Conservation (phyloP, 2,329 filamentous ascomycete genomes). For the Aspergillus chevalieri region DNA sequence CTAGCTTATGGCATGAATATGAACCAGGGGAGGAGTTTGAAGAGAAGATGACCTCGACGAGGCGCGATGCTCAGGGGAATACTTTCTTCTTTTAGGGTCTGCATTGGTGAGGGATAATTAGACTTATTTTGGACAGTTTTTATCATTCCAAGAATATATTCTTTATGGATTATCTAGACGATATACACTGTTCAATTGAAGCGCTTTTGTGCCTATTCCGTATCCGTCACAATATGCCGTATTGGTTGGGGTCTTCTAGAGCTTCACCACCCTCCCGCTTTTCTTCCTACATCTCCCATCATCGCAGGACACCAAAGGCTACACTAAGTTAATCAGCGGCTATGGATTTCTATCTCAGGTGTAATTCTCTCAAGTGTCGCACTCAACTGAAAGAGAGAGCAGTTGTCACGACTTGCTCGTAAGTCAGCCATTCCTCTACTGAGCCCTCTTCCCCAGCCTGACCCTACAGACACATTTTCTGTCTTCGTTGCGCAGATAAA, state of each 20-base stretch:
- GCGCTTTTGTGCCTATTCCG: neutral
- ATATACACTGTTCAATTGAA: no score
- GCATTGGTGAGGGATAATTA: no score
- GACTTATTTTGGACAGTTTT: neutral
- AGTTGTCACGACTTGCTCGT: slow-evolving; percentile 87
- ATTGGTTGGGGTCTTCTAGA: neutral
- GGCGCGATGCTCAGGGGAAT: slow-evolving; percentile 83
- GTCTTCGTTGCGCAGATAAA: slow-evolving; percentile 62
- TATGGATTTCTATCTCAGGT: slow-evolving; percentile 72
- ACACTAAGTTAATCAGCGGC: slow-evolving; percentile 9
- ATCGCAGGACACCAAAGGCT: slow-evolving; percentile 2
- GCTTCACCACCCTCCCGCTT: neutral
- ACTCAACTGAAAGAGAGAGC: slow-evolving; percentile 62
- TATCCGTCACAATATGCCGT: neutral
- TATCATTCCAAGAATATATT: neutral
- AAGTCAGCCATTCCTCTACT: slow-evolving; percentile 15
- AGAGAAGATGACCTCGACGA: slow-evolving; percentile 59
- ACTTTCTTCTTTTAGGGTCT: slow-evolving; percentile 68
- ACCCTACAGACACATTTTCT: slow-evolving; percentile 71
- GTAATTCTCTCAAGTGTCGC: slow-evolving; percentile 75
- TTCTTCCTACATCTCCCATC: slow-evolving; percentile 4
- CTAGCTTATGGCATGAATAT: slow-evolving; percentile 92
- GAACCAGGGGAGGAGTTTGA: slow-evolving; percentile 76
- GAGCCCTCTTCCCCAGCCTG: slow-evolving; percentile 1
- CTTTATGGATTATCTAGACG: no score